These are phyloP conservation scores for Penicillium flavigenum DNA, from an alignment of 495 filamentous ascomycete species.

Conservation along the genomic window DNA sequence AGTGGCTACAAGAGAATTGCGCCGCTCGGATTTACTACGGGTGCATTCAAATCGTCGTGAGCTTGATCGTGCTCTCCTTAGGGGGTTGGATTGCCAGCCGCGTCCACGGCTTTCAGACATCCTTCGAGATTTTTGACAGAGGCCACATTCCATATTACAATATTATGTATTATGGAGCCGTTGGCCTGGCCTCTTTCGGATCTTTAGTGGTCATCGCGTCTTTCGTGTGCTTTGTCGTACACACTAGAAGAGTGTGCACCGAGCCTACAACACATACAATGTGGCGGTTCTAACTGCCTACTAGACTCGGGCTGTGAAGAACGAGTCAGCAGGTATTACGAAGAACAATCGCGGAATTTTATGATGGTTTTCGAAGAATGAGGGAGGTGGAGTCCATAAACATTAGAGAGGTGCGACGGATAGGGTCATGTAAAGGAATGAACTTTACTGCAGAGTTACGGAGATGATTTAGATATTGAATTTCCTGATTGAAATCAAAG, in stretches of 20 bases:
- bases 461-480: no score
- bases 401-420: no score
- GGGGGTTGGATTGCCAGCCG: constrained; percentile 3
- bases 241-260: neutral
- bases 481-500: no score
- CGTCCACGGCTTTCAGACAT: constrained; percentile 8
- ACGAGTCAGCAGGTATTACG: neutral
- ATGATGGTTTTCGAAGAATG: no score
- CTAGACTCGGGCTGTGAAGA: neutral
- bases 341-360: neutral
- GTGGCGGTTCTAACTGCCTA: neutral
- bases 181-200: constrained; percentile 5
- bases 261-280: neutral
- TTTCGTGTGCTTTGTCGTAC: neutral
- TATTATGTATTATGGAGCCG: constrained; percentile 13
- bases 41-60: no score
- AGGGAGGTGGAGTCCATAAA: no score
- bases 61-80: neutral
- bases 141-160: constrained; percentile 9
- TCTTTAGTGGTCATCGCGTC: constrained; percentile 3
- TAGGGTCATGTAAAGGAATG: no score
- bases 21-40: no score
- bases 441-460: no score
- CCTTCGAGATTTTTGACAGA: constrained; percentile 7
- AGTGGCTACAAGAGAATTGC: no score